Evolutionary conservation across 2,329 filamentous ascomycete genomes (phyloP), one percentile per base, ranked within the genome.

Genomic region (Trichoderma oligosporum): DNA sequence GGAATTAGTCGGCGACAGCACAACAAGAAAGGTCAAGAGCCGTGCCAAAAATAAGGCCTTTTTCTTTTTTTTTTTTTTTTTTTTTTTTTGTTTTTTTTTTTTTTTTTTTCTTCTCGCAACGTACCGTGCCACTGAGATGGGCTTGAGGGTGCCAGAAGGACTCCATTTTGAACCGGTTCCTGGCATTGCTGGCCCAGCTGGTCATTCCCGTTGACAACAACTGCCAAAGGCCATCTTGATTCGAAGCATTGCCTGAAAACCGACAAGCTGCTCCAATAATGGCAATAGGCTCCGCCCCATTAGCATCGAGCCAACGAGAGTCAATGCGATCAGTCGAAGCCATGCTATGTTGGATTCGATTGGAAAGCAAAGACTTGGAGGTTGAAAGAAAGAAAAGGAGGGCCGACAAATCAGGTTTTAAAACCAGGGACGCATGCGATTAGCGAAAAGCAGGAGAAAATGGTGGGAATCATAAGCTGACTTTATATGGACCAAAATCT

Each of bases 241-340:
- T 66, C 12, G 58, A 67, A 1, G 70, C 64, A 39, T 62, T 64
- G 2, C 73, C 73, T 4, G 73, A 71, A 27, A 76, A 74, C 9
- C 73, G 70, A 61, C 73, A 76, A 4, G 66, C 71, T n/a, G 46
- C 70, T 49, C 74, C 74, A 48, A 77, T 65, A 27, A 77, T 67
- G n/a, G 74, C 75, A 56, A 77, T 76, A 20, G 74, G 72, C 52
- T 74, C 71, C 2, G 14, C 48, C 9, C 47, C 56, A 41, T 51
- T 46, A 42, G 47, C 48, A 46, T 58, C 56, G 4, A 58, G 48
- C 56, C 39, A 53, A 9, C 33, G 48, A n/a, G 56, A 18, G 16
- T 53, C 44, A 3, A 44, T 27, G 18, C 22, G 25, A 24, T 57
- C 18, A 16, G 45, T 27, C 22, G 44, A 41, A 42, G 54, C 38